A percentile compares a stretch with the other conserved stretches of the same genome.
phyloP scores from a whole-genome alignment of 202 grass and related monocot genomes.

The Dendrocalamus latiflorus region DNA sequence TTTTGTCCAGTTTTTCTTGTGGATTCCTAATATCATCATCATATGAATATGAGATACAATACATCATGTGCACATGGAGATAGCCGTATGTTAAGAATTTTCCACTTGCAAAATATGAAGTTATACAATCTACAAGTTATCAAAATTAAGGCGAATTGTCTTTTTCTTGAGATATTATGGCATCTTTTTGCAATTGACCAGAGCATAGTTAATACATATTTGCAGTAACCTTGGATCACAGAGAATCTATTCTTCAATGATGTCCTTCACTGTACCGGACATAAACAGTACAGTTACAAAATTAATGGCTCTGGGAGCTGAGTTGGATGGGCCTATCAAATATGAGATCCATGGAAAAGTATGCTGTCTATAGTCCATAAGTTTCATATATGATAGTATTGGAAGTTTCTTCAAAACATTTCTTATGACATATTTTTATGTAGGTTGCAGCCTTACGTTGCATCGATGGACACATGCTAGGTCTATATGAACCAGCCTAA shows the following conservation, averaged over 20 bases:
- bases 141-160: too few relatives aligned
- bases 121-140: too few relatives aligned
- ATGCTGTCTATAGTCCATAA: not conserved
- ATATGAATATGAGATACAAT: slow-evolving; percentile 11
- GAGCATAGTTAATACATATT: not conserved
- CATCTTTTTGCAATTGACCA: not conserved
- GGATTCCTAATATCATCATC: not conserved
- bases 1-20: not conserved
- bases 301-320: slow-evolving; percentile 69
- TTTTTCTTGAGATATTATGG: not conserved
- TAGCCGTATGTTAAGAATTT: not conserved
- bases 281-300: slow-evolving; percentile 73
- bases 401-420: not conserved
- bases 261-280: slow-evolving; percentile 80
- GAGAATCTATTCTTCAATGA: slow-evolving; percentile 75
- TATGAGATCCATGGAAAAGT: slow-evolving; percentile 88
- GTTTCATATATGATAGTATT: not conserved
- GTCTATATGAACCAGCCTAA: slow-evolving; percentile 79
- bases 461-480: slow-evolving; percentile 75
- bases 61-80: not conserved
- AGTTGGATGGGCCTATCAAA: slow-evolving; percentile 87
- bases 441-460: slow-evolving; percentile 80
- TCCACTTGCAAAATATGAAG: not conserved
- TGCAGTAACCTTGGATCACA: slow-evolving; percentile 49
- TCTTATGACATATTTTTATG: not conserved